Evolutionary conservation across 2,329 filamentous ascomycete species (phyloP).

Genomic region (Ceratocystis eucalypticola): DNA sequence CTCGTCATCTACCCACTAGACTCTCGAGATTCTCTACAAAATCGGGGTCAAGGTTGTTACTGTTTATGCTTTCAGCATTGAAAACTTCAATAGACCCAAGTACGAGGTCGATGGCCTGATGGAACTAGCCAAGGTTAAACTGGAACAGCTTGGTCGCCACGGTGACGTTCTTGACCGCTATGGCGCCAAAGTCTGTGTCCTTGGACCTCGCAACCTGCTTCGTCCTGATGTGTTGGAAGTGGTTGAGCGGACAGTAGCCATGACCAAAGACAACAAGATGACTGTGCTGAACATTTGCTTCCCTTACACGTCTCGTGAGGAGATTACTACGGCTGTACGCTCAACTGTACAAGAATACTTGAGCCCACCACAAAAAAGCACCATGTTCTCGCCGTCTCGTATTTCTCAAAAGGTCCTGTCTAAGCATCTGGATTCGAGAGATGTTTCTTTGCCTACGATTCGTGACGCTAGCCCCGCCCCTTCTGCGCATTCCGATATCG

Average conservation of each 20-base stretch:
- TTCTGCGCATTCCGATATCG: slow-evolving; percentile 33
- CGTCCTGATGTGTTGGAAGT: slow-evolving; percentile 78
- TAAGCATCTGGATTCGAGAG: slow-evolving; percentile 41
- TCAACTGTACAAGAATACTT: slow-evolving; percentile 80
- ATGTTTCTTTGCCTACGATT: slow-evolving; percentile 34
- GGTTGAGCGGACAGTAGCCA: slow-evolving; percentile 70
- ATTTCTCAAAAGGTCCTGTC: slow-evolving; percentile 77
- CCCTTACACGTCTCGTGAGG: slow-evolving; percentile 88
- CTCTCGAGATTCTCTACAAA: slow-evolving; percentile 96
- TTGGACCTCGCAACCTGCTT: slow-evolving; percentile 74
- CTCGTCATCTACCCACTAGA: slow-evolving; percentile 33
- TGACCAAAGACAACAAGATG: slow-evolving; percentile 79
- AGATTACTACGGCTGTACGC: slow-evolving; percentile 82
- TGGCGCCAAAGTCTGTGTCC: slow-evolving; percentile 70
- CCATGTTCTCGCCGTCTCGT: slow-evolving; percentile 73
- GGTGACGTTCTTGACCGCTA: slow-evolving; percentile 88
- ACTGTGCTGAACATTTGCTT: slow-evolving; percentile 83
- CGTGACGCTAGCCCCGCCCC: slow-evolving; percentile 36
- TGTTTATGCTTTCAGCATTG: slow-evolving; percentile 96
- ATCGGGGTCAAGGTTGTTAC: slow-evolving; percentile 93
- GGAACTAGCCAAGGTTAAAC: slow-evolving; percentile 93
- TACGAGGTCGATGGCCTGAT: slow-evolving; percentile 95
- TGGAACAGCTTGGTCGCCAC: slow-evolving; percentile 82
- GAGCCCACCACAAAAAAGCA: slow-evolving; percentile 44
- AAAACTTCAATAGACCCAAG: slow-evolving; percentile 95